Evolutionary conservation across 2,329 filamentous ascomycete species (phyloP), one percentile per base, ranked within the genome.

Genomic region (Aciculosporium take): DNA sequence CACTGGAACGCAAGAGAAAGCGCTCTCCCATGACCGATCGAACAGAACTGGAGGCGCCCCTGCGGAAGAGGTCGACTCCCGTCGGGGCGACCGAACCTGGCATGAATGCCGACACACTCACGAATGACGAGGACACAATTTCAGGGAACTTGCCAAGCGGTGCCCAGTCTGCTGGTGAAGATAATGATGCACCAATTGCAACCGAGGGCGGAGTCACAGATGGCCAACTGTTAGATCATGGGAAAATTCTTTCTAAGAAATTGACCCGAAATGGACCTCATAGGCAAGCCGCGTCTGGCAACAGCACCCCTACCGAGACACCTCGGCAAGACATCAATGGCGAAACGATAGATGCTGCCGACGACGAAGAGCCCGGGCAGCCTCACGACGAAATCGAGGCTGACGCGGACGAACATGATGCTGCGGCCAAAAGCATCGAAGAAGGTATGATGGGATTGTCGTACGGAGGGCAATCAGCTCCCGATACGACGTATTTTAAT

Each of bases 341-440:
- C n/a, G 58, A 57, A 21, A 48, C 50, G n/a, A 49, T 51, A 20
- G 59, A 62, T 3, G 50, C 46, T 27, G 60, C 63, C n/a, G 48
- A 50, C 6, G 59, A 57, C 18, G 66, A 65, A 33, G 66, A 70
- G 38, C 55, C 58, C 18, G 61, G 69, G 17, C 58, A 58, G 29
- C 63, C 56, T 36, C 72, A 77, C 42, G 63, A 65, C 49, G 74
- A 78, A 50, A 63, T 67, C 42, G 72, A 76, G 47, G 75, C 10
- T 13, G 39, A 39, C 6, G 42, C 35, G 17, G 42, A 76, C 46
- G 76, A 79, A 47, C 65, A 67, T 3, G 76, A 80, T 48, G 68
- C 65, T 37, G 69, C 66, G 17, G 67, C 72, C 39, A 76, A 61
- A 41, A 78, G 79, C 45, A 73, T 77, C 45, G 79, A 84, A 72